These are phyloP conservation scores for Trichoderma breve DNA, from an alignment of 2,329 filamentous ascomycete genomes.

Conservation along the genomic window DNA sequence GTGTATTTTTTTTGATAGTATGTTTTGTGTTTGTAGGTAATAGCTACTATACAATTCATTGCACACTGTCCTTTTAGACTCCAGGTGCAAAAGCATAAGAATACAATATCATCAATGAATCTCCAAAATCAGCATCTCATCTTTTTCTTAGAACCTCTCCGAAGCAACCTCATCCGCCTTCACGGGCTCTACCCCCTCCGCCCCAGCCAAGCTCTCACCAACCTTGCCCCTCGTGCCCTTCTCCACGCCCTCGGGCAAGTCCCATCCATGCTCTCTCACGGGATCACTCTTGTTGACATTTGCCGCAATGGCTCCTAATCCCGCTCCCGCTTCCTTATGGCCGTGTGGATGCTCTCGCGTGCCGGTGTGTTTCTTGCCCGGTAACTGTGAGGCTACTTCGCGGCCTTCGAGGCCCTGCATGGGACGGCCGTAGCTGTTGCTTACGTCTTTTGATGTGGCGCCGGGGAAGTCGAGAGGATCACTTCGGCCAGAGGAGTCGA, in stretches of 20 bases:
- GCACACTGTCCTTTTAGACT: neutral
- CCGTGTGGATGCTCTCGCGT: conserved; percentile 27
- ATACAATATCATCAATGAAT: neutral
- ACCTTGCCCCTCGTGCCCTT: neutral
- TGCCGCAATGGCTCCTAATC: conserved; percentile 41
- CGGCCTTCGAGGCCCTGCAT: conserved; percentile 40
- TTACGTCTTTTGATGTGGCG: conserved; percentile 44
- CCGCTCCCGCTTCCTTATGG: conserved; percentile 35
- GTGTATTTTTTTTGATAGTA: neutral
- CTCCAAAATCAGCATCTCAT: neutral
- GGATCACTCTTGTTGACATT: conserved; percentile 28
- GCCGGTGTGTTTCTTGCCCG: conserved; percentile 33
- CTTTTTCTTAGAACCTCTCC: neutral
- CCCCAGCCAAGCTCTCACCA: neutral
- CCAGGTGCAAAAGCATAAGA: neutral
- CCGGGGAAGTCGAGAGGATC: conserved; percentile 41
- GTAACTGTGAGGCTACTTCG: conserved; percentile 31
- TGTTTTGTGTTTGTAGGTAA: neutral
- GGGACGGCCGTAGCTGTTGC: conserved; percentile 45
- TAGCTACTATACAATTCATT: neutral
- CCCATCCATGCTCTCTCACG: conserved; percentile 29
- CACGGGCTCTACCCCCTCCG: neutral
- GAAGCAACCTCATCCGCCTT: conserved; percentile 1
- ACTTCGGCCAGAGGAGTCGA: conserved; percentile 22
- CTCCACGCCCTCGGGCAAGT: conserved; percentile 16